Conservation (phyloP, 2,329 filamentous ascomycete genomes). For the Periconia sp. region DNA sequence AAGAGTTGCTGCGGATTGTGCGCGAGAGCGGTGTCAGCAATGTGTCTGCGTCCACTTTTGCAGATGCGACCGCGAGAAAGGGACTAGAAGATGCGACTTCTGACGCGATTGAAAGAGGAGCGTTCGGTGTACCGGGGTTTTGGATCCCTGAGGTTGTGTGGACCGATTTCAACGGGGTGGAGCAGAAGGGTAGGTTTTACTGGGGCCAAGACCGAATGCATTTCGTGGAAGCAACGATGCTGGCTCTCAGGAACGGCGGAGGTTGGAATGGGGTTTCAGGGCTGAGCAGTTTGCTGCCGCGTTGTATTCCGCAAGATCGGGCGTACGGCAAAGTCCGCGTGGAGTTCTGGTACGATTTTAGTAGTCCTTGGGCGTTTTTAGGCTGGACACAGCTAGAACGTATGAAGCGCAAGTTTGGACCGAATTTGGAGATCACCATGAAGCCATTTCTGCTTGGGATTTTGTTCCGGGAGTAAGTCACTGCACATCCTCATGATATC, state of each 20-base stretch:
- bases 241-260: conserved; percentile 9
- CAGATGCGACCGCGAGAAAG: conserved; percentile 20
- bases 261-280: conserved; percentile 13
- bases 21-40: conserved; percentile 24
- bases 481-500: not conserved
- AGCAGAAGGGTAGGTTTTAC: conserved; percentile 26
- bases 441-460: conserved; percentile 38
- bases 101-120: conserved; percentile 33
- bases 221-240: conserved; percentile 35
- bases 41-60: conserved; percentile 19
- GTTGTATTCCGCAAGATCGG: conserved; percentile 15
- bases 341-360: conserved; percentile 41
- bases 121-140: conserved; percentile 39
- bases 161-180: conserved; percentile 15
- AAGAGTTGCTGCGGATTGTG: conserved; percentile 25
- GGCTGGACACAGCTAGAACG: conserved; percentile 36
- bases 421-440: conserved; percentile 26
- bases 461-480: conserved; percentile 32
- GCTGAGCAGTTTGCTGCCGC: conserved; percentile 27
- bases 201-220: conserved; percentile 43
- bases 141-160: conserved; percentile 31
- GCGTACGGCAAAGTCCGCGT: conserved; percentile 15
- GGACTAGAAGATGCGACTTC: conserved; percentile 28
- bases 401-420: conserved; percentile 27
- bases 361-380: conserved; percentile 38